Evolutionary conservation across 1,284 basidiomycete genomes (phyloP).

Genomic region (Mycena sp.): DNA sequence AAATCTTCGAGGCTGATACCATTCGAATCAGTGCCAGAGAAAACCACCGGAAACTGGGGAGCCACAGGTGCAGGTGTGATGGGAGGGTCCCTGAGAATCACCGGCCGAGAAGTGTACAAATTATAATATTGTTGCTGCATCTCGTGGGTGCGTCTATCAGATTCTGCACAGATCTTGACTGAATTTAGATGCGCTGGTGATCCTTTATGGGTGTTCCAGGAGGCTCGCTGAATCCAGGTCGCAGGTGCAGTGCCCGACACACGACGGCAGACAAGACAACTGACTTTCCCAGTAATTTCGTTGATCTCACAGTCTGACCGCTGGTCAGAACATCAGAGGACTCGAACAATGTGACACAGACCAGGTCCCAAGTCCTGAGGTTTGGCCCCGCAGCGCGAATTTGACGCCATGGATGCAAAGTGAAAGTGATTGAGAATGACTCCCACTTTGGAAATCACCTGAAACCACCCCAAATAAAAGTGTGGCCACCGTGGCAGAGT

Average conservation of each 20-base stretch:
- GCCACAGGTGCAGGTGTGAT: no score
- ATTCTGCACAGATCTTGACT: not conserved
- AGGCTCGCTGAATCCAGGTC: no score
- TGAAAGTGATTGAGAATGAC: not conserved
- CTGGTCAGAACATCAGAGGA: not conserved
- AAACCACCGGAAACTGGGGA: not conserved
- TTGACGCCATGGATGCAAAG: not conserved
- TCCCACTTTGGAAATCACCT: not conserved
- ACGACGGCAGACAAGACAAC: not conserved
- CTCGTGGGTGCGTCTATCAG: not conserved
- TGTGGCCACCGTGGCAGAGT: no score
- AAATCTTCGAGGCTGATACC: no score
- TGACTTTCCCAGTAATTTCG: no score
- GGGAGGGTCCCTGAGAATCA: no score
- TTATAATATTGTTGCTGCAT: not conserved
- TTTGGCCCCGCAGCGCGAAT: not conserved
- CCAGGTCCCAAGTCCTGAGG: not conserved
- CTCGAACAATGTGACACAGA: not conserved
- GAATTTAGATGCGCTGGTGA: not conserved
- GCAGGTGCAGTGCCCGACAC: not conserved
- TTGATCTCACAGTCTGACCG: not conserved
- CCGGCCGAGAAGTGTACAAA: not conserved
- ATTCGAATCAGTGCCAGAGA: not conserved
- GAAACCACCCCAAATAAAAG: no score
- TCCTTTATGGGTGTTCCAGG: no score